Conservation (phyloP, 495 filamentous ascomycete species). For the Xylaria flabelliformis region DNA sequence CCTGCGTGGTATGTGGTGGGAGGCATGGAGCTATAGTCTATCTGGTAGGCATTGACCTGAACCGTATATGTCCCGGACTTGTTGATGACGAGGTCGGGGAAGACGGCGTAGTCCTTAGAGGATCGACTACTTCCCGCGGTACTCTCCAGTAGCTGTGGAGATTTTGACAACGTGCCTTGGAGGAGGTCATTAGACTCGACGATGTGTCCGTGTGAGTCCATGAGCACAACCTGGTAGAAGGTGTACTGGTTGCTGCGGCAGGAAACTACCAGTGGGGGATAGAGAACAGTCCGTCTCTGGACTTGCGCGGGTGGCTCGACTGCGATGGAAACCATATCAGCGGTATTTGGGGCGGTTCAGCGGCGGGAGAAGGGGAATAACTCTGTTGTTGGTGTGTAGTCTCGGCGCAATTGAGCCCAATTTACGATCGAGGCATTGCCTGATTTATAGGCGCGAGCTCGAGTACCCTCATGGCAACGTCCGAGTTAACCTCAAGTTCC, state of each 20-base stretch:
- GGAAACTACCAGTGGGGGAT: conserved; percentile 23
- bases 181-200: background rate
- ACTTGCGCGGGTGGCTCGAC: conserved; percentile 23
- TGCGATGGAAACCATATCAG: conserved; percentile 19
- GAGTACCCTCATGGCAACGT: background rate
- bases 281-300: conserved; percentile 16
- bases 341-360: background rate
- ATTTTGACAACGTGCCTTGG: conserved; percentile 13
- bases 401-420: background rate
- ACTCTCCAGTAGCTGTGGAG: background rate
- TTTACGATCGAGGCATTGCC: background rate
- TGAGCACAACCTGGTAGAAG: conserved; percentile 17
- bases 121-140: background rate
- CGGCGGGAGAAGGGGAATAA: background rate
- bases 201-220: conserved; percentile 3
- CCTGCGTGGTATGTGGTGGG: background rate
- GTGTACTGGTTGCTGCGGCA: conserved; percentile 5
- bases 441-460: conserved; percentile 18
- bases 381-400: background rate
- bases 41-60: conserved; percentile 18
- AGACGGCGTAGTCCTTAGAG: conserved; percentile 17
- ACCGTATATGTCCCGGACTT: conserved; percentile 14
- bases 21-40: conserved; percentile 18
- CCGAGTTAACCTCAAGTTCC: background rate
- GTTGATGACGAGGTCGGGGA: conserved; percentile 21